Conservation (phyloP, 305 asterid genomes). For the Fraxinus ornus region DNA sequence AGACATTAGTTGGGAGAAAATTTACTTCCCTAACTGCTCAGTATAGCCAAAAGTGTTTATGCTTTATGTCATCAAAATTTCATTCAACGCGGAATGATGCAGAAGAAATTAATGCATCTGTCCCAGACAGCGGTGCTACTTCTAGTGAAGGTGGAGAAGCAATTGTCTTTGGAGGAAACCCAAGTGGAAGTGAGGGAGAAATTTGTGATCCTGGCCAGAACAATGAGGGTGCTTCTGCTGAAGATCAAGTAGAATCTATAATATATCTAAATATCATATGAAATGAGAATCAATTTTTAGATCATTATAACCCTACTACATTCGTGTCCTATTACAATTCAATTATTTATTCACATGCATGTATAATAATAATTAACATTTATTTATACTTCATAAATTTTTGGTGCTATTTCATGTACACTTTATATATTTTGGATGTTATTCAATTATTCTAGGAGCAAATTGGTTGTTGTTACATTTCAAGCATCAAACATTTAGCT, state of each 20-base stretch:
- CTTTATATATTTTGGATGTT: no score
- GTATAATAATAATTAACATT: no score
- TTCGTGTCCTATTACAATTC: no score
- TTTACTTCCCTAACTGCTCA: background rate
- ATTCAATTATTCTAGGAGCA: no score
- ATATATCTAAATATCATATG: no score
- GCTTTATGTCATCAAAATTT: conserved; percentile 9
- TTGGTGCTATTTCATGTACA: no score
- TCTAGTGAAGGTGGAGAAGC: background rate
- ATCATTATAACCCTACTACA: no score
- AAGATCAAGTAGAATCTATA: background rate
- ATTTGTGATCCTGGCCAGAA: background rate
- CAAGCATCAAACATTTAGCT: no score
- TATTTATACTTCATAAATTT: no score
- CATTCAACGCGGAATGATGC: background rate
- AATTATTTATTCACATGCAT: no score
- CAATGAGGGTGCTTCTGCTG: background rate
- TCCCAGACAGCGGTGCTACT: background rate
- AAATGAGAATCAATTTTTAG: no score
- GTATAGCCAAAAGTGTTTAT: conserved; percentile 6
- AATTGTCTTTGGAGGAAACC: background rate
- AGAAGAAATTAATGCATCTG: background rate
- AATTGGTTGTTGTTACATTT: no score
- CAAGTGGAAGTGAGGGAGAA: background rate
- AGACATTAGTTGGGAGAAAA: conserved; percentile 35